Conservation (phyloP, 768 basidiomycete species). For the Collybia sordida region DNA sequence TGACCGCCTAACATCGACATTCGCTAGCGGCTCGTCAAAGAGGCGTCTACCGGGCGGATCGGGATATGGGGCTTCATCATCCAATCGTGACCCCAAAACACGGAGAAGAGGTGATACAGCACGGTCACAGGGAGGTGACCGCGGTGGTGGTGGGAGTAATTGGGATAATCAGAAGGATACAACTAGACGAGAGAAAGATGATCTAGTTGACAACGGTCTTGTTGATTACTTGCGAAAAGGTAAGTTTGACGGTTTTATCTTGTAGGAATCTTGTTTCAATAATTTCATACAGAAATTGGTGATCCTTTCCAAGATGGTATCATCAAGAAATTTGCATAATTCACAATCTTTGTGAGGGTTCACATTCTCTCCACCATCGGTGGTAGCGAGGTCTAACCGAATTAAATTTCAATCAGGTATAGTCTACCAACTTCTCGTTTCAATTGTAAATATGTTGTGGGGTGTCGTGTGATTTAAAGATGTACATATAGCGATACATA, state of each 20-base stretch:
- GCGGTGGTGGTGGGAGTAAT: conserved; percentile 14
- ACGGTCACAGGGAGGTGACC: conserved; percentile 15
- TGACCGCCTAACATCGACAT: conserved; percentile 32
- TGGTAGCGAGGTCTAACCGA: no score
- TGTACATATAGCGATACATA: neutral
- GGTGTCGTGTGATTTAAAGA: neutral
- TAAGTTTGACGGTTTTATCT: conserved; percentile 16
- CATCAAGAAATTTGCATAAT: conserved; percentile 21
- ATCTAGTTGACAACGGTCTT: conserved; percentile 43
- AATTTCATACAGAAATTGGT: conserved; percentile 42
- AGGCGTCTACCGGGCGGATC: conserved; percentile 52
- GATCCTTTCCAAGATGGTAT: conserved; percentile 50
- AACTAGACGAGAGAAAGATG: conserved; percentile 56
- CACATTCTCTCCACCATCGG: no score
- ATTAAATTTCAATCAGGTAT: neutral
- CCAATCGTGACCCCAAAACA: conserved; percentile 50
- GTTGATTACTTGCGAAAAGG: conserved; percentile 59
- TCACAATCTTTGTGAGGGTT: no score
- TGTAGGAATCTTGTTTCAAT: conserved; percentile 1
- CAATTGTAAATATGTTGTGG: neutral
- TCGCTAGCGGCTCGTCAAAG: conserved; percentile 37
- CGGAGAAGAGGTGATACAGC: conserved; percentile 46
- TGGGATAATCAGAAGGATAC: conserved; percentile 31
- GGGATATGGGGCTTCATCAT: conserved; percentile 37
- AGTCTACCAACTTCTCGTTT: no score